Conservation (phyloP, 768 basidiomycete species). For the Lactarius hatsudake region DNA sequence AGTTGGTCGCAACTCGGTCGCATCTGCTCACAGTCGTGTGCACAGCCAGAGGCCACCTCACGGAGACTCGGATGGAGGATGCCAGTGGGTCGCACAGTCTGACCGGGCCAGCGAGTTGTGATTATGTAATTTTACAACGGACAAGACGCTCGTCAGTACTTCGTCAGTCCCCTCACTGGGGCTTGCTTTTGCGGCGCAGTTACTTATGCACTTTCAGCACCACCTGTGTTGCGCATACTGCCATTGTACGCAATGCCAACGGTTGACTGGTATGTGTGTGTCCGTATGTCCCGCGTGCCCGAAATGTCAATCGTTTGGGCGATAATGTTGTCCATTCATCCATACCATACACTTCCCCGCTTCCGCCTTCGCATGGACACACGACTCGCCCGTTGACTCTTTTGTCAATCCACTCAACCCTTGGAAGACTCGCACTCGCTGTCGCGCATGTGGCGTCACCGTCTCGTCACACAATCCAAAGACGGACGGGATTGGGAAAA, state of each 20-base stretch:
- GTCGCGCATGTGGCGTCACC: conserved; percentile 56
- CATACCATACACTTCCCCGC: conserved; percentile 57
- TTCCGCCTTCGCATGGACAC: conserved; percentile 54
- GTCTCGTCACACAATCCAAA: conserved; percentile 55
- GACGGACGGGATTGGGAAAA: conserved; percentile 48
- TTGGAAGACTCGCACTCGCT: conserved; percentile 61
- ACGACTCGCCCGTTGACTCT: conserved; percentile 44
- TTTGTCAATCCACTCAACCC: conserved; percentile 54
- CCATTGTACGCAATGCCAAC: conserved; percentile 70
- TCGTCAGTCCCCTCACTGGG: conserved; percentile 36
- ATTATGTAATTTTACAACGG: conserved; percentile 19
- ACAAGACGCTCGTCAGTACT: neutral
- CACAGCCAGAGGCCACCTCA: too few species aligned
- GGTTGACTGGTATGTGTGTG: conserved; percentile 42
- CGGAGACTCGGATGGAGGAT: conserved; percentile 13
- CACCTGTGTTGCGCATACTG: conserved; percentile 69
- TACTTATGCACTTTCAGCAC: too few species aligned
- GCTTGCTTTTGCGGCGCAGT: conserved; percentile 57
- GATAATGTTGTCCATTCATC: conserved; percentile 56
- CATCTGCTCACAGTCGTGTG: too few species aligned
- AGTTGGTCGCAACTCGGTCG: too few species aligned
- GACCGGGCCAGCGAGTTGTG: conserved; percentile 18
- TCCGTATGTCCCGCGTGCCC: neutral
- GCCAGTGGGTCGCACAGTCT: conserved; percentile 10
- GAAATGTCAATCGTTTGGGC: neutral